A percentile compares a stretch with the other conserved stretches of the same genome.
These are phyloP conservation scores for Paratinospora sagittata DNA, from an alignment of 164 flowering plant species.

Conservation along the genomic window DNA sequence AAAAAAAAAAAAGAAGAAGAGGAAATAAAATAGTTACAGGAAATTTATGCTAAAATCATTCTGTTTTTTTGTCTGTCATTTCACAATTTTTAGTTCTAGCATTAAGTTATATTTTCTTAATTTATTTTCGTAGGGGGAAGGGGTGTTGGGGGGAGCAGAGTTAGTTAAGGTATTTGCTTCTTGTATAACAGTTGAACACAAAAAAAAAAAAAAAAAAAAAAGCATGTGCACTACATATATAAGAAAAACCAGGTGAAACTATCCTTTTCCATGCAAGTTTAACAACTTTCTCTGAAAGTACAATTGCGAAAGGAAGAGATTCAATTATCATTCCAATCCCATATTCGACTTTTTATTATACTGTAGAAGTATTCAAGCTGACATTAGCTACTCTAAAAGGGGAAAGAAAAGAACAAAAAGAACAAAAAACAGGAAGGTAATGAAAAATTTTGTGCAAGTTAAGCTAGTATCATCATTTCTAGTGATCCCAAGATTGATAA, in stretches of 20 bases:
- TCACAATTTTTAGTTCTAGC: background rate
- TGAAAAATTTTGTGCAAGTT: background rate
- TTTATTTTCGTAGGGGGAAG: background rate
- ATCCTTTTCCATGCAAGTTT: background rate
- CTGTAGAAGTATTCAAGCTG: background rate
- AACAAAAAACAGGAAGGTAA: background rate
- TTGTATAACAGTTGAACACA: too few relatives aligned
- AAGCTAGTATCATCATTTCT: too few relatives aligned
- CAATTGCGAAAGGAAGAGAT: too few relatives aligned
- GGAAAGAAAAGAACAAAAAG: too few relatives aligned
- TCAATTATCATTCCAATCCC: too few relatives aligned
- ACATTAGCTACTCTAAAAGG: background rate
- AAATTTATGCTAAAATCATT: background rate
- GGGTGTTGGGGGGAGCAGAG: background rate
- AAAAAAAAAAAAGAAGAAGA: too few relatives aligned
- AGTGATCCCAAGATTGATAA: too few relatives aligned
- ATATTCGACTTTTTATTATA: too few relatives aligned
- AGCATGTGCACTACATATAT: background rate
- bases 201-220: background rate
- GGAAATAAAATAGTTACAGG: too few relatives aligned
- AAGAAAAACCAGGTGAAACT: background rate
- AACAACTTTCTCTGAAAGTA: background rate
- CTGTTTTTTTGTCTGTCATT: too few relatives aligned
- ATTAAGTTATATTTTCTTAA: background rate
- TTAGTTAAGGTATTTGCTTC: background rate